Conservation (phyloP, 495 filamentous ascomycete species). For the Hapsidospora chrysogenum region DNA sequence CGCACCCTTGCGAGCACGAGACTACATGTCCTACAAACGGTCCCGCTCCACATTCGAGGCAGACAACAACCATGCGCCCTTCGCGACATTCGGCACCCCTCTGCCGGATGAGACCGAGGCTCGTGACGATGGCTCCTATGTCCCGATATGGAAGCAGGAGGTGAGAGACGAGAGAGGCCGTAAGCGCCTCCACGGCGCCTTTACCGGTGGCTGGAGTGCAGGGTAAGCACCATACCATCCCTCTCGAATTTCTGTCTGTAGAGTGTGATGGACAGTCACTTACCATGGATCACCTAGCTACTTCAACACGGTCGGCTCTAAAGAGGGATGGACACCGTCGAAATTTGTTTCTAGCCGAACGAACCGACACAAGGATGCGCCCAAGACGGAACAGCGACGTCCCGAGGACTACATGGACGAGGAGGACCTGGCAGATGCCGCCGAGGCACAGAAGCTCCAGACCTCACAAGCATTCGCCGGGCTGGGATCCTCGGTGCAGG, state of each 20-base stretch:
- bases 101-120: slow-evolving; percentile 65
- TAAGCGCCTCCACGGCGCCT: slow-evolving; percentile 87
- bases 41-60: slow-evolving; percentile 62
- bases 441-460: slow-evolving; percentile 55
- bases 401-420: slow-evolving; percentile 97
- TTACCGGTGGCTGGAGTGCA: slow-evolving; percentile 92
- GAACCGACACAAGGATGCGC: slow-evolving; percentile 54
- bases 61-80: slow-evolving; percentile 58
- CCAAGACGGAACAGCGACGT: slow-evolving; percentile 36
- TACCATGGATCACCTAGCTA: slow-evolving; percentile 50
- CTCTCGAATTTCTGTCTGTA: background rate
- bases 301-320: slow-evolving; percentile 94
- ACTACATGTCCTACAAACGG: slow-evolving; percentile 63
- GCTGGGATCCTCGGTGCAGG: slow-evolving; percentile 48
- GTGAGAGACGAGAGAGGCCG: slow-evolving; percentile 85
- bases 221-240: slow-evolving; percentile 40
- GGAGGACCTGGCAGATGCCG: slow-evolving; percentile 80
- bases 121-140: slow-evolving; percentile 86
- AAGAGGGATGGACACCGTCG: slow-evolving; percentile 91
- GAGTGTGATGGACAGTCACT: slow-evolving; percentile 3
- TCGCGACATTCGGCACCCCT: slow-evolving; percentile 70
- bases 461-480: slow-evolving; percentile 58
- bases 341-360: slow-evolving; percentile 82
- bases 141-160: slow-evolving; percentile 94
- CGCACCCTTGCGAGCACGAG: background rate